These are phyloP conservation scores for Cyclaneusma minus DNA, from an alignment of 2,329 filamentous ascomycete genomes.

Conservation along the genomic window DNA sequence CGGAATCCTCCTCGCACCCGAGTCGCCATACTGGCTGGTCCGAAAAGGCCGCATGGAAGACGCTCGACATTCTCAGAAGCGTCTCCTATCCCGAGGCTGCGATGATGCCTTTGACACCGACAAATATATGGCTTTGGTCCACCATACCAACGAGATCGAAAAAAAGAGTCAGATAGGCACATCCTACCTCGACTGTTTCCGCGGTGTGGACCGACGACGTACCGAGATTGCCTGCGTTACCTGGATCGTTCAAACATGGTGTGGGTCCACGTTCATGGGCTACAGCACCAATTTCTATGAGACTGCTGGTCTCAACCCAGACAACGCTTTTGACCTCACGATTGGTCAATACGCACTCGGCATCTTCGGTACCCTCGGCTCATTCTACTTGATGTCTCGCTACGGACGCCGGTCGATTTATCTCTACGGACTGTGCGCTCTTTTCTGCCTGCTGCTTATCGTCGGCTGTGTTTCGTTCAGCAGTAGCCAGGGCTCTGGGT, in stretches of 20 bases:
- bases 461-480: constrained; percentile 30
- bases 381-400: constrained; percentile 30
- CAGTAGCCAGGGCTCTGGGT: constrained; percentile 22
- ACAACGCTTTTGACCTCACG: constrained; percentile 35
- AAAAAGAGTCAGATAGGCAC: constrained; percentile 25
- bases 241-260: constrained; percentile 46
- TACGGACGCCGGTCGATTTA: constrained; percentile 38
- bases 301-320: constrained; percentile 32
- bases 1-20: constrained; percentile 28
- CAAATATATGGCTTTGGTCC: constrained; percentile 29
- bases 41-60: constrained; percentile 25
- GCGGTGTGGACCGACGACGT: constrained; percentile 29
- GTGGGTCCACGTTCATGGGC: constrained; percentile 46
- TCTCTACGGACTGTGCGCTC: constrained; percentile 30
- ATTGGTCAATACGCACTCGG: constrained; percentile 30
- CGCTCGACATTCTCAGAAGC: constrained; percentile 26
- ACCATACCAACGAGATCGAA: constrained; percentile 39
- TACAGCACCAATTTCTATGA: constrained; percentile 47
- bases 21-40: constrained; percentile 34
- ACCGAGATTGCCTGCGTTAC: constrained; percentile 38
- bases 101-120: constrained; percentile 10
- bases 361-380: constrained; percentile 31
- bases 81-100: constrained; percentile 20
- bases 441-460: constrained; percentile 27
- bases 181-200: constrained; percentile 33